Evolutionary conservation across 345 rosid genomes (phyloP).

Genomic region (Diplotaxis tenuifolia): DNA sequence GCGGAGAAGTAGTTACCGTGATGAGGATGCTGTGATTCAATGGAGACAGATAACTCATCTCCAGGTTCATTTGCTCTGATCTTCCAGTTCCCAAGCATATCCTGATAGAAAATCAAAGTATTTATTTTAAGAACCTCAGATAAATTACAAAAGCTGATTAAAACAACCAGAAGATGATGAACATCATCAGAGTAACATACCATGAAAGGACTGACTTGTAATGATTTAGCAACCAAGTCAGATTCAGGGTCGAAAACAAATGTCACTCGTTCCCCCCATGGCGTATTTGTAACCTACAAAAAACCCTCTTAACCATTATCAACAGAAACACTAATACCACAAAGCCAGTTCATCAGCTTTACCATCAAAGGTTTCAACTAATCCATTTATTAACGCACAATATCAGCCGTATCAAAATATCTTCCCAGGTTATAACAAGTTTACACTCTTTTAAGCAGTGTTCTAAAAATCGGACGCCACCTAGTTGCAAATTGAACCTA

Average conservation of each 20-base stretch:
- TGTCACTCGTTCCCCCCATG: constrained; percentile 85
- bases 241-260: constrained; percentile 80
- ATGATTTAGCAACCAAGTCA: neutral
- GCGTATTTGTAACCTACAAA: constrained; percentile 87
- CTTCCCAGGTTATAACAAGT: neutral
- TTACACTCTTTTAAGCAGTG: neutral
- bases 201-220: constrained; percentile 55
- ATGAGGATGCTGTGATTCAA: constrained; percentile 73
- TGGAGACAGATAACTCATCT: constrained; percentile 55
- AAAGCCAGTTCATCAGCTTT: neutral
- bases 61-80: constrained; percentile 70
- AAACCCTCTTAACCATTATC: neutral
- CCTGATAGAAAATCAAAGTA: constrained; percentile 41
- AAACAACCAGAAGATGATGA: neutral
- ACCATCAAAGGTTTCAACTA: neutral
- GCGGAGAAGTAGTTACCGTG: constrained; percentile 81
- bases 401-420: too few species aligned
- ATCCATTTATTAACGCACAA: too few species aligned
- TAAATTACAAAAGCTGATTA: neutral
- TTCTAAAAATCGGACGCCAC: too few species aligned
- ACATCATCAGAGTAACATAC: constrained; percentile 40
- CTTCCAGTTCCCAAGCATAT: constrained; percentile 85
- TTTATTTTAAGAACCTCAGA: too few species aligned
- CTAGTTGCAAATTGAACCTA: too few species aligned
- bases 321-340: neutral